phyloP scores from a whole-genome alignment of 2,329 filamentous ascomycete species.

The Colletotrichum incanum region DNA sequence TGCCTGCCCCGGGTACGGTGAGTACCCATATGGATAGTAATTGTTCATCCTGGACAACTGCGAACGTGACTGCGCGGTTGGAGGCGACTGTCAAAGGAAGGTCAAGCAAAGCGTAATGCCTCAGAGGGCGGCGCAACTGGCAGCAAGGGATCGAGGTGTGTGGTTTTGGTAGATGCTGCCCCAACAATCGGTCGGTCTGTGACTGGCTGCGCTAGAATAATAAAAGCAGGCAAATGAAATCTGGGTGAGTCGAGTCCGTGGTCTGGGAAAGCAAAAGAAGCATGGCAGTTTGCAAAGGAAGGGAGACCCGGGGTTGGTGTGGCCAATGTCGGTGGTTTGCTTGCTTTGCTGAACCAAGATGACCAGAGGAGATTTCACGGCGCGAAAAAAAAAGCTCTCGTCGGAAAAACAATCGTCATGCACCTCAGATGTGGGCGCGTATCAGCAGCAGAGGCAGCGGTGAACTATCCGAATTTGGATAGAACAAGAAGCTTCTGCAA shows the following conservation, averaged over 20 bases:
- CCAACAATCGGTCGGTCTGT: background rate
- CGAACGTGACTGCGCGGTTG: slow-evolving; percentile 10
- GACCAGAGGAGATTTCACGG: slow-evolving; percentile 36
- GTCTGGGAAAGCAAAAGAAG: slow-evolving; percentile 26
- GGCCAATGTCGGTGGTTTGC: slow-evolving; percentile 27
- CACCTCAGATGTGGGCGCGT: slow-evolving; percentile 11
- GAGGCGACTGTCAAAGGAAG: background rate
- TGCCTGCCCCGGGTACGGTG: slow-evolving; percentile 50
- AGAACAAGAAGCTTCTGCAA: slow-evolving; percentile 2
- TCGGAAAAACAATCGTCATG: slow-evolving; percentile 37
- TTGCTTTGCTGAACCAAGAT: slow-evolving; percentile 19
- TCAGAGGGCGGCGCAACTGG: background rate
- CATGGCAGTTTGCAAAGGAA: slow-evolving; percentile 34
- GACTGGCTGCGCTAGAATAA: slow-evolving; percentile 21
- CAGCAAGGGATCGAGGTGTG: background rate
- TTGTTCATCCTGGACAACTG: slow-evolving; percentile 52
- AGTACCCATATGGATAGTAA: slow-evolving; percentile 56
- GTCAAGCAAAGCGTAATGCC: background rate
- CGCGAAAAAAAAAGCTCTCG: slow-evolving; percentile 19
- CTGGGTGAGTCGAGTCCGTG: slow-evolving; percentile 9
- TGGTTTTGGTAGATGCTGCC: background rate
- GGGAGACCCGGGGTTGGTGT: slow-evolving; percentile 11
- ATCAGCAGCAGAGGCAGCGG: background rate
- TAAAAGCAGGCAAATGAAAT: slow-evolving; percentile 6
- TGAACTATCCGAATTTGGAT: slow-evolving; percentile 24